Conservation (phyloP, 306 rosid species). For the Cicer chorassanicum region DNA sequence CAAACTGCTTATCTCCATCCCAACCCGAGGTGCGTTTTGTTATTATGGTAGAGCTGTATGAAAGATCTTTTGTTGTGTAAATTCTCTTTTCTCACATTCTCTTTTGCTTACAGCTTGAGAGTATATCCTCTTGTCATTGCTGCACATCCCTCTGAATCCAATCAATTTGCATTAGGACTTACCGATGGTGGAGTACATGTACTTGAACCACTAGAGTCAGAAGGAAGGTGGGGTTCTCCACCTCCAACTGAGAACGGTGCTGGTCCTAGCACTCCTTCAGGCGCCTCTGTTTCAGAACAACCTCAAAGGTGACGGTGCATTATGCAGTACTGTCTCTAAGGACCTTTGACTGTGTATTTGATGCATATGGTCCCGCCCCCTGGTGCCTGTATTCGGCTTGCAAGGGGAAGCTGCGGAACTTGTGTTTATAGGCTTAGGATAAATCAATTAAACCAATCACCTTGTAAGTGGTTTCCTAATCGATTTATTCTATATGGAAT, state of each 20-base stretch:
- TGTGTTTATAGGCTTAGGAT: constrained; percentile 65
- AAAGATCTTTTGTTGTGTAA: constrained; percentile 16
- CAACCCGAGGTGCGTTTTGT: constrained; percentile 72
- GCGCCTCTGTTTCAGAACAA: constrained; percentile 71
- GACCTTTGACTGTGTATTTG: constrained; percentile 52
- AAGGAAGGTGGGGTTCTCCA: constrained; percentile 95
- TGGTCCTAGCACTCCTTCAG: constrained; percentile 78
- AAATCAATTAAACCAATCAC: constrained; percentile 53
- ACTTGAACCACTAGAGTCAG: constrained; percentile 89
- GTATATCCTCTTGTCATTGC: constrained; percentile 86
- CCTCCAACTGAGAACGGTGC: constrained; percentile 94
- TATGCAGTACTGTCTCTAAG: constrained; percentile 40
- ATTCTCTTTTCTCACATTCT: constrained; percentile 23
- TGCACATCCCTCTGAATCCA: constrained; percentile 94
- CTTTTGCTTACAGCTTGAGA: constrained; percentile 64
- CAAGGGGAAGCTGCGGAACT: constrained; percentile 66
- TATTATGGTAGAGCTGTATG: constrained; percentile 16
- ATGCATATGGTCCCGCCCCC: constrained; percentile 57
- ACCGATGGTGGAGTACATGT: constrained; percentile 91
- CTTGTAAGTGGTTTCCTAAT: constrained; percentile 57
- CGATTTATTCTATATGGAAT: constrained; percentile 48
- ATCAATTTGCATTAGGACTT: constrained; percentile 94
- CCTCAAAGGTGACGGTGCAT: constrained; percentile 72
- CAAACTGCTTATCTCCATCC: constrained; percentile 80
- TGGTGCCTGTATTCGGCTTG: constrained; percentile 52